Base-by-base conservation (phyloP, 2,329 filamentous ascomycete genomes). In the Calonectria ilicicola region DNA sequence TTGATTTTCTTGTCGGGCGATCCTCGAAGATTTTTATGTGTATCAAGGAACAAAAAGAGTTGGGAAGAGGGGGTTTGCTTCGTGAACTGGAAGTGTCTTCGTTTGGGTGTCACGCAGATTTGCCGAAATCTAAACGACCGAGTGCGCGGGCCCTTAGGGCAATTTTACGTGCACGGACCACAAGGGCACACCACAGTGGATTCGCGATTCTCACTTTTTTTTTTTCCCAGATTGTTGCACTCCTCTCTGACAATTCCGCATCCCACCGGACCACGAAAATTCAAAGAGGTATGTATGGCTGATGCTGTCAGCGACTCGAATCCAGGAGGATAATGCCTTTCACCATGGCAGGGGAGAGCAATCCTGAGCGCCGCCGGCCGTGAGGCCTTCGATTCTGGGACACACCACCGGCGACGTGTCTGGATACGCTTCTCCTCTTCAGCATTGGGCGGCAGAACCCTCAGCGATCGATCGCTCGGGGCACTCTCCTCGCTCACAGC, bases 391-490 rank as follows among this genome's bases (percentile, higher is more conserved):
- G 23, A 68, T 40, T 51, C 32, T 66, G 70, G 60, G 47, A 60
- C 49, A 49, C 64, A 58, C 65, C 63, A 64, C 62, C 49, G 72
- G 65, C 76, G 73, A 75, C 60, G 76, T 76, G 74, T 78, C 81
- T 79, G 74, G 91, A 93, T 91, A 92, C 91, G 88, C 89, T 87
- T 88, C 86, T 90, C 88, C 88, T 87, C 89, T 87, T 86, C 88
- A 88, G 87, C 87, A 90, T 85, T 88, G 91, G 91, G 91, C 91
- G 88, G 91, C 88, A 92, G 91, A 93, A 92, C 91, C 91, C 91
- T 91, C 87, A 86, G 87, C 86, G 85, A 84, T 82, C 79, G 78
- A 83, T 83, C 81, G 81, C 80, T 80, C 88, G 90, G 91, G 91
- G 91, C 91, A 93, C 91, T 93, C 91, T 93, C 88, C 90, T 89